phyloP scores from a whole-genome alignment of 75 land plant genomes.

The Cryptomeria japonica region DNA sequence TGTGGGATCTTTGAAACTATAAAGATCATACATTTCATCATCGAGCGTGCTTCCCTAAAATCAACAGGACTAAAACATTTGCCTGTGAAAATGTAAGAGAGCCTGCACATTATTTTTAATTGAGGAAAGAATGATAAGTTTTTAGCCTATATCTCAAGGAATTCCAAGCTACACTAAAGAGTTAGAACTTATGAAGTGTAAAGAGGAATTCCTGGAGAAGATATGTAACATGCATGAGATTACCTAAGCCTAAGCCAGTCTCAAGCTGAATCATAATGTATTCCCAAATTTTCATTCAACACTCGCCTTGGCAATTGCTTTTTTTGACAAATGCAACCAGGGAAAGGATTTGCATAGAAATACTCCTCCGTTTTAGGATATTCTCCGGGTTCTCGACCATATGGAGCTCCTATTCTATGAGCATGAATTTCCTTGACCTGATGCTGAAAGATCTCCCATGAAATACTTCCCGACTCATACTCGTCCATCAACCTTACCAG shows the following conservation, averaged over 20 bases:
- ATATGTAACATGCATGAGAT: neutral
- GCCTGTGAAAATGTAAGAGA: neutral
- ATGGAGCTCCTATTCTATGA: constrained; percentile 51
- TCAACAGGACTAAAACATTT: no score
- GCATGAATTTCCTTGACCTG: constrained; percentile 36
- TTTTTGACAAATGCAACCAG: constrained; percentile 69
- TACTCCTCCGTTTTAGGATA: constrained; percentile 63
- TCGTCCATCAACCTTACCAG: constrained; percentile 30
- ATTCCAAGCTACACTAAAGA: neutral
- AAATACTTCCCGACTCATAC: constrained; percentile 32
- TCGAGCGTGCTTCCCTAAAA: no score
- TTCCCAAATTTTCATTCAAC: neutral
- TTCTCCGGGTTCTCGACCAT: constrained; percentile 42
- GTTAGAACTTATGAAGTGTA: neutral
- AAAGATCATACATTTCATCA: no score
- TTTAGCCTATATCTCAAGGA: neutral
- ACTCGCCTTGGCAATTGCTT: neutral
- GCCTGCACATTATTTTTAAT: neutral
- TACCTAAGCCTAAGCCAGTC: neutral
- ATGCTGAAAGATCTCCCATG: constrained; percentile 45
- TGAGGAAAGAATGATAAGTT: neutral
- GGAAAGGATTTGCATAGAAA: constrained; percentile 81
- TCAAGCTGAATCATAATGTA: neutral
- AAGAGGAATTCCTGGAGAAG: neutral
- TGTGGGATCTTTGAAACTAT: neutral